phyloP scores from a whole-genome alignment of 2,329 filamentous ascomycete species.

The Botrytis deweyae region DNA sequence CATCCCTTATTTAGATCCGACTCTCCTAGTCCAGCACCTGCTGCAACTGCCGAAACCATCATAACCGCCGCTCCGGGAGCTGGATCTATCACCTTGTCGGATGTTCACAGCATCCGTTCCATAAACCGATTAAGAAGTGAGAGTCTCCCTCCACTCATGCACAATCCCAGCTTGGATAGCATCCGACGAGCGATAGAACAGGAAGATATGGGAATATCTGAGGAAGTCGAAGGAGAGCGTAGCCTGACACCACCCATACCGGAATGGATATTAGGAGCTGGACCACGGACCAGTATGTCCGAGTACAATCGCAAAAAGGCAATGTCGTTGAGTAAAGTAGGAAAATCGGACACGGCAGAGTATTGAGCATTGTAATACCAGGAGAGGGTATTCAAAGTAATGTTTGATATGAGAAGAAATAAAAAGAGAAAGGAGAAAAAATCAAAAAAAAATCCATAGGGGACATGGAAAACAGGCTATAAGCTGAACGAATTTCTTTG shows the following conservation, averaged over 20 bases:
- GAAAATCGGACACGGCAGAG: conserved; percentile 26
- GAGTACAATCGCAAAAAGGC: conserved; percentile 43
- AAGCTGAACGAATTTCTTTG: conserved; percentile 37
- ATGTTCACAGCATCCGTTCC: conserved; percentile 51
- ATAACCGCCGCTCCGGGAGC: conserved; percentile 69
- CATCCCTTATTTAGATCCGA: conserved; percentile 77
- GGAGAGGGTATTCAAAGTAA: conserved; percentile 12
- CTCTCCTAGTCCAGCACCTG: conserved; percentile 64
- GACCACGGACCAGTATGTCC: conserved; percentile 50
- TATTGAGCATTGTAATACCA: not conserved
- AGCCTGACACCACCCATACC: conserved; percentile 61
- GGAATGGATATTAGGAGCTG: conserved; percentile 58
- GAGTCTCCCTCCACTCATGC: conserved; percentile 53
- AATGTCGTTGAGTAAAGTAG: conserved; percentile 18
- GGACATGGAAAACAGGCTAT: conserved; percentile 29
- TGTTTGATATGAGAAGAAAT: conserved; percentile 6
- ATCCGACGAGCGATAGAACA: conserved; percentile 33
- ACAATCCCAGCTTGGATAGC: conserved; percentile 51
- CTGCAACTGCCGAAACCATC: conserved; percentile 66
- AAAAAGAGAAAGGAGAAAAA: not conserved
- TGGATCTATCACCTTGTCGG: conserved; percentile 58
- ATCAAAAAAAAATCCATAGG: too few species aligned
- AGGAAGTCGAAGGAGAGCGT: conserved; percentile 41
- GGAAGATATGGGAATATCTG: conserved; percentile 34
- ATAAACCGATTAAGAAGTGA: conserved; percentile 56